Percentiles rank a stretch among this genome's conserved stretches.
Evolutionary conservation across 1,139 yeast genomes (phyloP).

Genomic region (Candida tunisiensis): DNA sequence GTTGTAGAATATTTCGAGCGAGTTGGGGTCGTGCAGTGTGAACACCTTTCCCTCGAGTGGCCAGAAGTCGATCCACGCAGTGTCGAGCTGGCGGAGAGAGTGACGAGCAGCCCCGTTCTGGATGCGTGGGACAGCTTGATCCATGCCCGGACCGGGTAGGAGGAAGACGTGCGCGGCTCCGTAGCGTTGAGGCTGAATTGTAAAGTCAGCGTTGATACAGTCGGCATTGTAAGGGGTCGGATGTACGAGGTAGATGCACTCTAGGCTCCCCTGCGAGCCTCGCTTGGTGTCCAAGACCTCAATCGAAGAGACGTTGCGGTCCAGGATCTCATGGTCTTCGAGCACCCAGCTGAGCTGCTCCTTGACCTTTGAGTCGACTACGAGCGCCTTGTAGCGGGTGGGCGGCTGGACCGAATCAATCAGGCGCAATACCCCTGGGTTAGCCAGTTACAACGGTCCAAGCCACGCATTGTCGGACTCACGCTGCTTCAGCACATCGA

Average conservation of each 20-base stretch:
- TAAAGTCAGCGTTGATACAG: slow-evolving; percentile 44
- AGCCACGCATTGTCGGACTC: too few relatives aligned
- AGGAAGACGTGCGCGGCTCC: slow-evolving; percentile 40
- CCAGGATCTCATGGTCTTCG: slow-evolving; percentile 22
- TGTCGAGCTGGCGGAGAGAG: slow-evolving; percentile 9
- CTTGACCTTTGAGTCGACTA: slow-evolving; percentile 22
- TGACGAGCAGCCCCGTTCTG: slow-evolving; percentile 11
- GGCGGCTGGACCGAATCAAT: slow-evolving; percentile 19
- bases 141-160: slow-evolving; percentile 30
- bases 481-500: too few relatives aligned
- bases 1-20: slow-evolving; percentile 65
- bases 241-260: slow-evolving; percentile 42
- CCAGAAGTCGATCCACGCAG: slow-evolving; percentile 22
- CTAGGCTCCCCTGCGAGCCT: slow-evolving; percentile 32
- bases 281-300: slow-evolving; percentile 37
- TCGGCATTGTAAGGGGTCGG: slow-evolving; percentile 37
- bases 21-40: slow-evolving; percentile 24
- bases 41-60: slow-evolving; percentile 35
- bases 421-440: slow-evolving; percentile 4
- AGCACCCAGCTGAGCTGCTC: slow-evolving; percentile 20
- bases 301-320: slow-evolving; percentile 22
- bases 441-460: too few relatives aligned
- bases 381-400: slow-evolving; percentile 22
- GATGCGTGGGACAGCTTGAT: slow-evolving; percentile 8
- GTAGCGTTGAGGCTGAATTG: slow-evolving; percentile 35